A percentile compares a stretch with the other conserved stretches of the same genome.
Conservation (phyloP, 1,284 basidiomycete species). For the Boletellus deceptivus region DNA sequence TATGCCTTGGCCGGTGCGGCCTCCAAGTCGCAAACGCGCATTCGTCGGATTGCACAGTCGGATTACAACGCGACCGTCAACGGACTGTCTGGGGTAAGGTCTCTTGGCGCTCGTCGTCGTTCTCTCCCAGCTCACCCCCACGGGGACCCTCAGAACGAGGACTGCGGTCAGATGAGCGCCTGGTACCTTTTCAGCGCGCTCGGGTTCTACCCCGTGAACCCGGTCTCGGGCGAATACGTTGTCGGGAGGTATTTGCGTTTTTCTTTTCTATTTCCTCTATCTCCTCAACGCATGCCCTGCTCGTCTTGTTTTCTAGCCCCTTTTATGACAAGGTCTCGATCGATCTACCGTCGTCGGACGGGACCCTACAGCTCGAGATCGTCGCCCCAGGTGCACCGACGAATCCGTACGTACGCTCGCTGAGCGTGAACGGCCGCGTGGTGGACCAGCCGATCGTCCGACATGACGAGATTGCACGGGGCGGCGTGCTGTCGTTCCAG, state of each 20-base stretch:
- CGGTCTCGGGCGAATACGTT: constrained; percentile 70
- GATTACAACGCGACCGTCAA: constrained; percentile 70
- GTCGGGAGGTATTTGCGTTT: constrained; percentile 55
- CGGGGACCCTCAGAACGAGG: constrained; percentile 62
- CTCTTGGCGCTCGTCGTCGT: neutral
- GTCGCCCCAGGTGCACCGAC: constrained; percentile 50
- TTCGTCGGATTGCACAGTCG: constrained; percentile 59
- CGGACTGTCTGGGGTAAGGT: constrained; percentile 64
- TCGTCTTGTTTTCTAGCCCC: constrained; percentile 19
- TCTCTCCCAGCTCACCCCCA: neutral
- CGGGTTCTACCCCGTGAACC: constrained; percentile 86
- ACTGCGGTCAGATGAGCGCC: constrained; percentile 87
- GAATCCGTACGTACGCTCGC: constrained; percentile 56
- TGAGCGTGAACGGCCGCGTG: constrained; percentile 51
- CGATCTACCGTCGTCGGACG: constrained; percentile 44
- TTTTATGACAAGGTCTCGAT: constrained; percentile 66
- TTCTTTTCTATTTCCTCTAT: neutral
- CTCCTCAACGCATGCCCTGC: too few species aligned
- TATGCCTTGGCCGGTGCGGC: constrained; percentile 72
- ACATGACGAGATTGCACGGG: constrained; percentile 55
- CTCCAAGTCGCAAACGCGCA: constrained; percentile 66
- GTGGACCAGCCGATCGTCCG: constrained; percentile 47
- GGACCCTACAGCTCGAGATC: constrained; percentile 43
- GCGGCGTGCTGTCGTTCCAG: constrained; percentile 59
- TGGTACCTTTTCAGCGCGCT: constrained; percentile 84